These are phyloP conservation scores for Calonectria pseudoreteaudii DNA, from an alignment of 2,329 filamentous ascomycete genomes.

Conservation along the genomic window DNA sequence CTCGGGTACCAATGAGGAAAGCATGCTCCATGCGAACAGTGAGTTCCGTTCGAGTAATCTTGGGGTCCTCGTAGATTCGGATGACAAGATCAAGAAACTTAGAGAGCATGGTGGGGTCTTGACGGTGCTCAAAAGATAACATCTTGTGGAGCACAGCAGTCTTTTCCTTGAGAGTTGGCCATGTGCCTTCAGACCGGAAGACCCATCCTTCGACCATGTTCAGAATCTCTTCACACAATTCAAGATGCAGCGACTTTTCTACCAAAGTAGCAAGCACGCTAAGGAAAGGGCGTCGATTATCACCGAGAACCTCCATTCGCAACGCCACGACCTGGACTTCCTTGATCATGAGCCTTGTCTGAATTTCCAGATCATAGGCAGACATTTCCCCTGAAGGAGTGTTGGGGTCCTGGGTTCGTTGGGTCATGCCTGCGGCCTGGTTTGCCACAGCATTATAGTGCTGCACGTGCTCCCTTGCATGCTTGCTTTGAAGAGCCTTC, in stretches of 20 bases:
- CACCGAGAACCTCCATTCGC: conserved; percentile 91
- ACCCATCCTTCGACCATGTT: conserved; percentile 97
- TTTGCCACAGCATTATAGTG: conserved; percentile 72
- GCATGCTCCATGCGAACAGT: conserved; percentile 98
- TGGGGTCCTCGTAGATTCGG: conserved; percentile 96
- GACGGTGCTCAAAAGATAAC: conserved; percentile 90
- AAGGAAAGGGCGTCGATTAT: conserved; percentile 91
- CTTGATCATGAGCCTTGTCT: conserved; percentile 92
- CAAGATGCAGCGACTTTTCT: conserved; percentile 90
- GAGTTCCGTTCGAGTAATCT: conserved; percentile 93
- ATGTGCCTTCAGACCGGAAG: conserved; percentile 93
- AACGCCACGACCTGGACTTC: conserved; percentile 92
- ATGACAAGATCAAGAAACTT: conserved; percentile 97
- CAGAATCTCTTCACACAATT: conserved; percentile 91
- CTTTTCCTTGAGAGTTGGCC: conserved; percentile 98
- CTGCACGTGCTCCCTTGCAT: conserved; percentile 92
- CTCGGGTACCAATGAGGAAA: conserved; percentile 94
- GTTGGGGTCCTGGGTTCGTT: conserved; percentile 65
- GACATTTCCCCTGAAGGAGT: conserved; percentile 69
- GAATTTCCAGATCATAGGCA: conserved; percentile 85
- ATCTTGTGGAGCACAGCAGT: conserved; percentile 99
- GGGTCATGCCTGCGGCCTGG: conserved; percentile 57
- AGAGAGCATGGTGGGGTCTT: conserved; percentile 85
- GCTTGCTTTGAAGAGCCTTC: conserved; percentile 91
- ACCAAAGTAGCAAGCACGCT: conserved; percentile 95